phyloP scores from a whole-genome alignment of 805 yeast species.

The Ogataea siamensis region DNA sequence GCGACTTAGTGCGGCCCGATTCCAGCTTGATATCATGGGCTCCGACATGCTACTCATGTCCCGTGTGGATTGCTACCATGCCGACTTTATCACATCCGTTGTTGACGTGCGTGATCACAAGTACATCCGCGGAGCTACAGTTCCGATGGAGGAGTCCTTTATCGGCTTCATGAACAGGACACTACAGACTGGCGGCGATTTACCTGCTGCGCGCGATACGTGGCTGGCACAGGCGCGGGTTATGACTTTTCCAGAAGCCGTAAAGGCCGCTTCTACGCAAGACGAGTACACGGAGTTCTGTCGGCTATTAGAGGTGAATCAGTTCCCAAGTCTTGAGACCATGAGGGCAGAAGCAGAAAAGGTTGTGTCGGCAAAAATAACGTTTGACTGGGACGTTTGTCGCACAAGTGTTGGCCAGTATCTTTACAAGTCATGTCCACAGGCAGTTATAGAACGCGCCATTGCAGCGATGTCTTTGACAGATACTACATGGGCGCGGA shows the following conservation, averaged over 20 bases:
- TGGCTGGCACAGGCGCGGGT: conserved; percentile 46
- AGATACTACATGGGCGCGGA: conserved; percentile 61
- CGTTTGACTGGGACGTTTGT: conserved; percentile 60
- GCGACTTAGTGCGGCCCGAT: conserved; percentile 53
- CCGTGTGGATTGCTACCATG: conserved; percentile 58
- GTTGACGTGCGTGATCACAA: conserved; percentile 59
- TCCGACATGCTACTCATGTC: conserved; percentile 57
- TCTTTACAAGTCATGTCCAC: conserved; percentile 47
- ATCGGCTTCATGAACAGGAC: conserved; percentile 45
- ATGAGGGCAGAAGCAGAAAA: conserved; percentile 14
- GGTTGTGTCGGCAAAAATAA: conserved; percentile 35
- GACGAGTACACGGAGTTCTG: conserved; percentile 17
- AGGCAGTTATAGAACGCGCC: conserved; percentile 53
- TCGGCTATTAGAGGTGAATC: conserved; percentile 9
- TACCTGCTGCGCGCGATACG: conserved; percentile 37
- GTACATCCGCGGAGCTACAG: conserved; percentile 48
- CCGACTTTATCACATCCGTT: conserved; percentile 47
- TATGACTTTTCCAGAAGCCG: conserved; percentile 52
- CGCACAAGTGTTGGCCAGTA: conserved; percentile 58
- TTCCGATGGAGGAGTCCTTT: conserved; percentile 37
- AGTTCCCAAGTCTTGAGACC: conserved; percentile 25
- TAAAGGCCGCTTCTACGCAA: conserved; percentile 31
- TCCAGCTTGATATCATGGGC: conserved; percentile 67
- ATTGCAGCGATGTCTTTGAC: conserved; percentile 56
- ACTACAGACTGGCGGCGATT: conserved; percentile 38